Evolutionary conservation across 371 early-diverging fungal genomes (phyloP), one percentile per base, ranked within the genome.

Genomic region (Mortierella sp.): DNA sequence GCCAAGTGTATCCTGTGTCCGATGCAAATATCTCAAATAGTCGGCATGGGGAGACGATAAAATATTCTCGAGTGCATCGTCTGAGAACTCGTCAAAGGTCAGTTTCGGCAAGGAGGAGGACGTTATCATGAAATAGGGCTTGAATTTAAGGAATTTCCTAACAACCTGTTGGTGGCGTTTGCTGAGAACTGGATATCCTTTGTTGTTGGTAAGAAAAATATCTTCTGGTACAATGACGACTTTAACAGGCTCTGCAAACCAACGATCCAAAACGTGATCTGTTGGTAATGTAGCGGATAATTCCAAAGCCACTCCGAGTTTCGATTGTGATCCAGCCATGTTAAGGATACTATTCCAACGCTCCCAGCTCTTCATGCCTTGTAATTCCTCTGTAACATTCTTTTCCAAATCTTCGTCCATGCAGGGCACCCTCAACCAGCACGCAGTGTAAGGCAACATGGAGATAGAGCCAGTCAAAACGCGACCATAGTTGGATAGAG

Each of bases 201-300:
- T 93, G 45, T 85, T 75, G 82, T 97, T 97, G 10, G 83, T 74
- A 15, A 94, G 67, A 75, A 97, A 98, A 40, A 92, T 79, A 13
- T 85, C 70, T 4, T 90, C 89, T 2, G 95, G 92, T 4, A 98
- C 64, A 61, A 95, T 87, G 17, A 96, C 85, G 1, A 88, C 83
- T 61, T 87, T 88, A 42, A 98, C 85, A 3, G 98, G 98, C 68
- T 97, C 97, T 0, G 97, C 93, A 32, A 91, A 74, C 98, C 98
- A 98, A 62, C 90, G 89, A 29, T 89, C 86, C 42, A 93, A 68
- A 1, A 83, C 61, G 19, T 86, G 84, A 23, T 87, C 86, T 0
- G 76, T 70, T 10, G 93, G 92, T 28, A 93, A 71, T 9, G 89
- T 77, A 0, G 83, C 78, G 0, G 86, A 84, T n/a, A 96, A 58